Conservation (phyloP, 1,139 yeast genomes). For the Candida buenavistaensis region DNA sequence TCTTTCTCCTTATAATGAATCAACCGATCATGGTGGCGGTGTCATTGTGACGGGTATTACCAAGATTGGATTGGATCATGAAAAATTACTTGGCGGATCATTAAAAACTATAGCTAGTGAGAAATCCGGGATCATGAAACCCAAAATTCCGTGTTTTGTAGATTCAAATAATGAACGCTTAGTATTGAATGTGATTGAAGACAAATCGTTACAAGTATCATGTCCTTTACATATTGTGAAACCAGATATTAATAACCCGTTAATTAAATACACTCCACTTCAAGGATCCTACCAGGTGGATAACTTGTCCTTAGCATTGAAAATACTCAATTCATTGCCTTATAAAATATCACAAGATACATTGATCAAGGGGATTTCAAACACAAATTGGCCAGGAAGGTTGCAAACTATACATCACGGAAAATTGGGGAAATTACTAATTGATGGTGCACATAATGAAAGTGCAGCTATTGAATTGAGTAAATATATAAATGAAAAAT, state of each 20-base stretch:
- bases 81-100: constrained; percentile 66
- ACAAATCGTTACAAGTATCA: constrained; percentile 18
- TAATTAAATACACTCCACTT: constrained; percentile 49
- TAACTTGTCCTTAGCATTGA: constrained; percentile 71
- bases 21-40: constrained; percentile 22
- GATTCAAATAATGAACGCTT: constrained; percentile 63
- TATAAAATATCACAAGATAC: constrained; percentile 26
- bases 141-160: constrained; percentile 59
- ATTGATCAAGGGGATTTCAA: constrained; percentile 51
- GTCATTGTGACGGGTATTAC: constrained; percentile 74
- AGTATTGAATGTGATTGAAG: constrained; percentile 47
- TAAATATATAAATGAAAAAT: constrained; percentile 21
- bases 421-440: constrained; percentile 34
- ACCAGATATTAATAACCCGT: constrained; percentile 11
- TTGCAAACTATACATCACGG: constrained; percentile 45
- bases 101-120: constrained; percentile 65
- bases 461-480: constrained; percentile 75
- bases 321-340: constrained; percentile 40
- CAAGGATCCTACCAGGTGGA: constrained; percentile 70
- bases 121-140: constrained; percentile 83
- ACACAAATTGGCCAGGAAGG: constrained; percentile 63
- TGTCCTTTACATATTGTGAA: constrained; percentile 22
- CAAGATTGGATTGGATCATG: constrained; percentile 85
- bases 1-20: constrained; percentile 30
- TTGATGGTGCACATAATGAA: constrained; percentile 94